phyloP scores from a whole-genome alignment of 2,329 filamentous ascomycete species.

The Neonectria hederae region DNA sequence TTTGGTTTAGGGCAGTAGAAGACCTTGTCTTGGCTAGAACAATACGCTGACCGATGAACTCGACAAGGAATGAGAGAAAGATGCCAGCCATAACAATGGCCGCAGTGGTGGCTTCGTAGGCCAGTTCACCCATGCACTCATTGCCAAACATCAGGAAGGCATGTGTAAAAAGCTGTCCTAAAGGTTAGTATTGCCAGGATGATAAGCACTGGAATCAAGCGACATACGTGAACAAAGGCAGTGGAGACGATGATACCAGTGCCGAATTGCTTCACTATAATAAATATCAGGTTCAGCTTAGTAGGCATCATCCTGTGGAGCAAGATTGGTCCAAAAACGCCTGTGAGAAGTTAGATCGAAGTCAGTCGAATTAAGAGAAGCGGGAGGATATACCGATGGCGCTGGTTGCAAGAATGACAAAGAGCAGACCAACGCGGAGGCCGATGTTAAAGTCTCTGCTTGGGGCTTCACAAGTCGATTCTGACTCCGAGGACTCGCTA shows the following conservation, averaged over 20 bases:
- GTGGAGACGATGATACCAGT: slow-evolving; percentile 78
- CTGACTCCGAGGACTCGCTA: slow-evolving; percentile 45
- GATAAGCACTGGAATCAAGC: neutral
- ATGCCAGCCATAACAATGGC: slow-evolving; percentile 79
- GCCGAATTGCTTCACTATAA: slow-evolving; percentile 76
- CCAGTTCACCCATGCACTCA: slow-evolving; percentile 71
- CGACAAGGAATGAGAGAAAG: slow-evolving; percentile 76
- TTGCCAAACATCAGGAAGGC: slow-evolving; percentile 78
- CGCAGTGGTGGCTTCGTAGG: slow-evolving; percentile 75
- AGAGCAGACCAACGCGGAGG: slow-evolving; percentile 75
- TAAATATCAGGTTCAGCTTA: slow-evolving; percentile 61
- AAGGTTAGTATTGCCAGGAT: neutral
- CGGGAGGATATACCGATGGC: slow-evolving; percentile 60
- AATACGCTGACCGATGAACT: slow-evolving; percentile 71
- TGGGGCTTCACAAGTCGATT: slow-evolving; percentile 56
- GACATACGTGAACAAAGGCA: slow-evolving; percentile 72
- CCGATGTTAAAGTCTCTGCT: slow-evolving; percentile 71
- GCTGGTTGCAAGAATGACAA: slow-evolving; percentile 76
- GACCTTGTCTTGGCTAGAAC: slow-evolving; percentile 52
- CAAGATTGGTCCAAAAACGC: slow-evolving; percentile 73
- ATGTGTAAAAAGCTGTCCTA: slow-evolving; percentile 73
- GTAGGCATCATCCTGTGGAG: slow-evolving; percentile 65
- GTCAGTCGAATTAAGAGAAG: slow-evolving; percentile 37
- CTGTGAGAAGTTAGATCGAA: neutral
- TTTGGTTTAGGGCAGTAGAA: slow-evolving; percentile 36